phyloP scores from a whole-genome alignment of 202 grass and related monocot genomes.

The Setaria italica region DNA sequence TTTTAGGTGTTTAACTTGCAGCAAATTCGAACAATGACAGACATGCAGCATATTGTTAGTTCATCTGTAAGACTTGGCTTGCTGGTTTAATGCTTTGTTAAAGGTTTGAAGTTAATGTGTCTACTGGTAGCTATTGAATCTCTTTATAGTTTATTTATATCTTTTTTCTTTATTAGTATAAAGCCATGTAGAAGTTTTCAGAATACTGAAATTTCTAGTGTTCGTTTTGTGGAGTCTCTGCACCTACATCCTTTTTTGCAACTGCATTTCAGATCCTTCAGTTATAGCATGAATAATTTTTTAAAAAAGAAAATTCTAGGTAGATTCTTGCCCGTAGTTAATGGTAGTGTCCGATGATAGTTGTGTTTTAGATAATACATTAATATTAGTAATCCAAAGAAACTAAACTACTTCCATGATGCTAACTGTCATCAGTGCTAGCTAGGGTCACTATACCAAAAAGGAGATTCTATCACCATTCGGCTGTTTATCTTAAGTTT shows the following conservation, averaged over 20 bases:
- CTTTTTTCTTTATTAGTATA: not conserved
- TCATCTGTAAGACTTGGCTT: not conserved
- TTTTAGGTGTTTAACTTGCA: constrained; percentile 16
- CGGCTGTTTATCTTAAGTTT: not conserved
- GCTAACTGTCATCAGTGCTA: not conserved
- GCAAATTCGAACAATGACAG: not conserved
- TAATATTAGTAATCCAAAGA: constrained; percentile 2
- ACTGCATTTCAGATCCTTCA: not conserved
- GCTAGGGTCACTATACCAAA: not conserved
- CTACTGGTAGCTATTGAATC: not conserved
- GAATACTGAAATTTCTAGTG: not conserved
- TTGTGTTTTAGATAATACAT: constrained; percentile 13
- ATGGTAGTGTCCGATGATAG: not conserved
- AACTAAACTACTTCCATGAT: not conserved
- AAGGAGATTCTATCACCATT: not conserved
- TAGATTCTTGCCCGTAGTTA: not conserved
- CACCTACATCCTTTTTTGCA: not conserved
- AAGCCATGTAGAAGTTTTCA: not conserved
- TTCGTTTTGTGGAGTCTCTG: not conserved
- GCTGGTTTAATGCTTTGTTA: not conserved
- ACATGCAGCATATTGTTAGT: constrained; percentile 8
- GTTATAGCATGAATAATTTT: no score
- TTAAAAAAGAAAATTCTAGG: no score
- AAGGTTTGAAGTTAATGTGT: constrained; percentile 15
- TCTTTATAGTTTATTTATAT: not conserved